A percentile compares a stretch with the other conserved stretches of the same genome.
Evolutionary conservation across 2,329 filamentous ascomycete species (phyloP).

Genomic region (Fusarium anthophilum): DNA sequence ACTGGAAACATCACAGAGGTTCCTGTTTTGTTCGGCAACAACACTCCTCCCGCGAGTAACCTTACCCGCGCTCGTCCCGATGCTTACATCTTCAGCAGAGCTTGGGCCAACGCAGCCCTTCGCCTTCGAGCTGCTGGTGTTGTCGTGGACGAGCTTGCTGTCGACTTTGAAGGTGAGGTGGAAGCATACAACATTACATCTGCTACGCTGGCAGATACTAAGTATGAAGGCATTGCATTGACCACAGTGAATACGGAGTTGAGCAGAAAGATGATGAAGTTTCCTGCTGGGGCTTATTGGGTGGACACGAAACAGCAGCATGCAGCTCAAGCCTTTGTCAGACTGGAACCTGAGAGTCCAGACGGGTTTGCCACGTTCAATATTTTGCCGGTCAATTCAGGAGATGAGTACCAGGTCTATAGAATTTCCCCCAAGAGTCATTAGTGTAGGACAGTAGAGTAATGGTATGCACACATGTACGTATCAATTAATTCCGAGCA

Average conservation of each 20-base stretch:
- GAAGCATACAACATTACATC: conserved; percentile 42
- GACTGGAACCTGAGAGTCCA: conserved; percentile 45
- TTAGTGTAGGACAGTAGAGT: neutral
- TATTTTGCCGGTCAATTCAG: conserved; percentile 40
- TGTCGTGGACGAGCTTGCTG: conserved; percentile 33
- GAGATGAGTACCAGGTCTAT: conserved; percentile 47
- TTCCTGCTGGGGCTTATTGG: conserved; percentile 45
- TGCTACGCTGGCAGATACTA: conserved; percentile 15
- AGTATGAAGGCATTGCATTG: conserved; percentile 43
- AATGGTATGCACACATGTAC: accelerated
- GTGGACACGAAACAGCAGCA: conserved; percentile 47
- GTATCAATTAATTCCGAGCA: neutral
- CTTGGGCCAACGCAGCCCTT: conserved; percentile 41
- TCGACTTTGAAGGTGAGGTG: conserved; percentile 38
- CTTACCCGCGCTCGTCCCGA: conserved; percentile 44
- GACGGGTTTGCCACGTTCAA: conserved; percentile 47
- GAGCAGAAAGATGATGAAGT: conserved; percentile 19
- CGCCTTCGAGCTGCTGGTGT: conserved; percentile 41
- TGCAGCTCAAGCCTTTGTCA: conserved; percentile 42
- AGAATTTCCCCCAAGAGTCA: conserved; percentile 9
- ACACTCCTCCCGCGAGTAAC: conserved; percentile 40
- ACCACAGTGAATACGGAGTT: conserved; percentile 37
- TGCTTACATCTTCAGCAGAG: conserved; percentile 45
- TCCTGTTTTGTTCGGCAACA: conserved; percentile 42
- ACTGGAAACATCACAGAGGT: conserved; percentile 40